These are phyloP conservation scores for Aspergillus hortae DNA, from an alignment of 2,329 filamentous ascomycete genomes.

Conservation along the genomic window DNA sequence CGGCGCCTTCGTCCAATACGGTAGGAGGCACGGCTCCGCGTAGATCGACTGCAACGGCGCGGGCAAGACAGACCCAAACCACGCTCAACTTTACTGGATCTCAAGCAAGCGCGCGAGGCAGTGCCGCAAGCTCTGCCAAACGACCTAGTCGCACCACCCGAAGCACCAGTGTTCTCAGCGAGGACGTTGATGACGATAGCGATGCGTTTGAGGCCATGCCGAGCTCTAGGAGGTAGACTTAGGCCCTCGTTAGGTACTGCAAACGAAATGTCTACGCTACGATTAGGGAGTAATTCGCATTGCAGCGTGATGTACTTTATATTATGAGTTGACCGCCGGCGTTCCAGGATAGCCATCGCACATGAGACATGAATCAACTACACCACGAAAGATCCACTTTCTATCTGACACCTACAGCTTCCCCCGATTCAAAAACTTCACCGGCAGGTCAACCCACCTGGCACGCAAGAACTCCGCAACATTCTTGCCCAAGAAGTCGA, in stretches of 20 bases:
- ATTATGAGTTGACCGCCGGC: too few species aligned
- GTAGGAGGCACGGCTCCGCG: conserved; percentile 24
- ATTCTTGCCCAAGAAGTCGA: conserved; percentile 39
- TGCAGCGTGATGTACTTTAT: not conserved
- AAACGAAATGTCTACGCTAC: too few species aligned
- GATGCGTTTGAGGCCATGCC: conserved; percentile 46
- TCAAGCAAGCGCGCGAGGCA: conserved; percentile 29
- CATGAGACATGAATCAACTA: too few species aligned
- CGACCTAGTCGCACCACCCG: conserved; percentile 30
- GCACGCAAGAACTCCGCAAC: conserved; percentile 33
- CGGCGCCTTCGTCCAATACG: conserved; percentile 32
- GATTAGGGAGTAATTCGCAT: too few species aligned
- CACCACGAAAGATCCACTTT: too few species aligned
- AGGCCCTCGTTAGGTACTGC: not conserved
- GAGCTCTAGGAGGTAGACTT: conserved; percentile 11
- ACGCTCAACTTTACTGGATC: conserved; percentile 42
- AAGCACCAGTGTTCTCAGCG: conserved; percentile 32
- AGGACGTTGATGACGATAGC: conserved; percentile 36
- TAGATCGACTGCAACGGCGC: conserved; percentile 18
- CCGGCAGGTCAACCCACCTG: conserved; percentile 31
- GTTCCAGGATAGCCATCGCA: too few species aligned
- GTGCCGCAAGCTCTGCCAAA: conserved; percentile 10
- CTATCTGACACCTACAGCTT: conserved; percentile 15
- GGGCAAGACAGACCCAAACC: conserved; percentile 34
- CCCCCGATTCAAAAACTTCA: conserved; percentile 26